A percentile compares a stretch with the other conserved stretches of the same genome.
Conservation (phyloP, 805 yeast genomes). For the Candida chauliodis region DNA sequence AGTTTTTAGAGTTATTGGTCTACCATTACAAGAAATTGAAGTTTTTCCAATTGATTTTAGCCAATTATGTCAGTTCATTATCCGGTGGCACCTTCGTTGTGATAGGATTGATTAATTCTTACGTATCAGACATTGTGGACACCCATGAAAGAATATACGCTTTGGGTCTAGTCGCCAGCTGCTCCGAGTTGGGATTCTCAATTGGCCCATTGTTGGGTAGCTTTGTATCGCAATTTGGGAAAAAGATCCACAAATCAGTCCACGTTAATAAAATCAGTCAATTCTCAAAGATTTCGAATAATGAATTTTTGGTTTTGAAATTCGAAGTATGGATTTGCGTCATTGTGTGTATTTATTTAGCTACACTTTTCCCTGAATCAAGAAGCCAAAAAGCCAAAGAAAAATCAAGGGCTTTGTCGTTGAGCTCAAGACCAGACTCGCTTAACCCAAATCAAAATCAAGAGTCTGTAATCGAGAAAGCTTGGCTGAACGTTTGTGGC, state of each 20-base stretch:
- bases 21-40: slow-evolving; percentile 22
- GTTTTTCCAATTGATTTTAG: slow-evolving; percentile 30
- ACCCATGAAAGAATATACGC: slow-evolving; percentile 49
- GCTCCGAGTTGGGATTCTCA: slow-evolving; percentile 53
- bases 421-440: slow-evolving; percentile 2
- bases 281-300: slow-evolving; percentile 1
- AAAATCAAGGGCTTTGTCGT: slow-evolving; percentile 21
- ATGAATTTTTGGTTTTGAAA: slow-evolving; percentile 7
- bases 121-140: slow-evolving; percentile 67
- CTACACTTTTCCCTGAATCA: slow-evolving; percentile 51
- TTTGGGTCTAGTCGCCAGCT: slow-evolving; percentile 53
- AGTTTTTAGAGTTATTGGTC: slow-evolving; percentile 9
- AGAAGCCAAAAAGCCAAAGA: slow-evolving; percentile 47
- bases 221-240: slow-evolving; percentile 1
- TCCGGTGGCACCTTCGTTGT: slow-evolving; percentile 51
- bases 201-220: slow-evolving; percentile 48
- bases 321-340: slow-evolving; percentile 28
- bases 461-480: neutral
- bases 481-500: slow-evolving; percentile 7
- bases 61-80: slow-evolving; percentile 41
- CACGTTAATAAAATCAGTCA: neutral
- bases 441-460: slow-evolving; percentile 1
- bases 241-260: neutral
- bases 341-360: slow-evolving; percentile 19
- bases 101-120: slow-evolving; percentile 57